A percentile compares a stretch with the other conserved stretches of the same genome.
These are phyloP conservation scores for Sparassis latifolia DNA, from an alignment of 1,284 basidiomycete species.

Conservation along the genomic window DNA sequence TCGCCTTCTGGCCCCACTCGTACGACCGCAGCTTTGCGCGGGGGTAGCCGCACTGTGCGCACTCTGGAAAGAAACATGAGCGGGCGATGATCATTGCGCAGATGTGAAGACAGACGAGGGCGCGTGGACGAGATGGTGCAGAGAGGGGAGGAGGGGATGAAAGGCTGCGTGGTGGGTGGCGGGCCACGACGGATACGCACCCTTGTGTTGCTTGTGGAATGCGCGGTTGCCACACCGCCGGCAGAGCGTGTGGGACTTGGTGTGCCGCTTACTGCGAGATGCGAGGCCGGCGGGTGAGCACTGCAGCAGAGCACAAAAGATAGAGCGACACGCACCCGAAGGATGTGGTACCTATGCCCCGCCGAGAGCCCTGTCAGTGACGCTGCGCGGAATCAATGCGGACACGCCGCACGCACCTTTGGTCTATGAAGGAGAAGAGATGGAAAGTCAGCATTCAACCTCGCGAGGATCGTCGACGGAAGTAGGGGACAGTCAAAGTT, in stretches of 20 bases:
- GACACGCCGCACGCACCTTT: conserved; percentile 55
- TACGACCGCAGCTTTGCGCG: conserved; percentile 93
- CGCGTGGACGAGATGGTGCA: not conserved
- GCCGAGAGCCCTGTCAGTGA: conserved; percentile 15
- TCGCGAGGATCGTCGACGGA: not conserved
- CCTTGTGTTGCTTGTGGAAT: conserved; percentile 97
- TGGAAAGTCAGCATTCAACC: conserved; percentile 4
- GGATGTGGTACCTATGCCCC: conserved; percentile 76
- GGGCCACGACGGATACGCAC: conserved; percentile 39
- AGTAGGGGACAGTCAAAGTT: conserved; percentile 18
- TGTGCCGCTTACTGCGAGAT: conserved; percentile 84
- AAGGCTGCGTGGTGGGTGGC: not conserved
- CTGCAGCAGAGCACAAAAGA: not conserved
- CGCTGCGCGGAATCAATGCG: not conserved
- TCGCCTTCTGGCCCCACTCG: conserved; percentile 98
- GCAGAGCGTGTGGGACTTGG: conserved; percentile 97
- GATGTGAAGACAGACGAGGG: not conserved
- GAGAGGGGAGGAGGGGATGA: not conserved
- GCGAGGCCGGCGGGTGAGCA: not conserved
- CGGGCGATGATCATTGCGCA: not conserved
- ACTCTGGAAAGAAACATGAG: conserved; percentile 45
- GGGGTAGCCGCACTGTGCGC: conserved; percentile 95
- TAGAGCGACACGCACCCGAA: conserved; percentile 60
- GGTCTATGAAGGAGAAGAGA: conserved; percentile 41
- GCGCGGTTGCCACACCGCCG: conserved; percentile 89